A percentile compares a stretch with the other conserved stretches of the same genome.
Conservation (phyloP, 805 yeast species). For the Metahyphopichia silvanorum region DNA sequence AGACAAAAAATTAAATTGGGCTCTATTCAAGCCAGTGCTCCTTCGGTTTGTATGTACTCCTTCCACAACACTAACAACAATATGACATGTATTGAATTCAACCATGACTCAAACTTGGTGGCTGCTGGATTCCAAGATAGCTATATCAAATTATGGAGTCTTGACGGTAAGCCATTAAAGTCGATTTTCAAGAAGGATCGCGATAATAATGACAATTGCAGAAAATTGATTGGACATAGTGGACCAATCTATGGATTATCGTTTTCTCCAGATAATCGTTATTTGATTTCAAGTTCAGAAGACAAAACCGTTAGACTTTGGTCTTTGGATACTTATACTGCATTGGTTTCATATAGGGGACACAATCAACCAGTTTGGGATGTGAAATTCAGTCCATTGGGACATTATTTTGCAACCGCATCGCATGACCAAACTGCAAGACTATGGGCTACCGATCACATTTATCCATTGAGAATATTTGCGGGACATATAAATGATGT, state of each 20-base stretch:
- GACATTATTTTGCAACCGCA: constrained; percentile 97
- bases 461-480: constrained; percentile 90
- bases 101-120: constrained; percentile 78
- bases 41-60: constrained; percentile 96
- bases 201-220: constrained; percentile 42
- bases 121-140: constrained; percentile 97
- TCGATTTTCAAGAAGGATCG: constrained; percentile 57
- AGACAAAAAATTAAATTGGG: constrained; percentile 70
- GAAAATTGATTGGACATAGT: constrained; percentile 82
- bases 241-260: constrained; percentile 91
- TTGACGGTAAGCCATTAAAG: constrained; percentile 83
- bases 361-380: constrained; percentile 98
- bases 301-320: constrained; percentile 91
- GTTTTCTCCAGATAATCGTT: constrained; percentile 87
- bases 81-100: constrained; percentile 81
- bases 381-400: constrained; percentile 88
- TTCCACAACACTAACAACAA: constrained; percentile 93
- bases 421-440: constrained; percentile 98
- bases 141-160: constrained; percentile 85
- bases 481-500: constrained; percentile 98
- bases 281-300: constrained; percentile 78
- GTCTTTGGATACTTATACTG: constrained; percentile 88
- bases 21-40: constrained; percentile 69
- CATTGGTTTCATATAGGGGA: constrained; percentile 91
- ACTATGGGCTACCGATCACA: constrained; percentile 97